These are phyloP conservation scores for Hypomyces rosellus DNA, from an alignment of 2,329 filamentous ascomycete genomes.

Conservation along the genomic window DNA sequence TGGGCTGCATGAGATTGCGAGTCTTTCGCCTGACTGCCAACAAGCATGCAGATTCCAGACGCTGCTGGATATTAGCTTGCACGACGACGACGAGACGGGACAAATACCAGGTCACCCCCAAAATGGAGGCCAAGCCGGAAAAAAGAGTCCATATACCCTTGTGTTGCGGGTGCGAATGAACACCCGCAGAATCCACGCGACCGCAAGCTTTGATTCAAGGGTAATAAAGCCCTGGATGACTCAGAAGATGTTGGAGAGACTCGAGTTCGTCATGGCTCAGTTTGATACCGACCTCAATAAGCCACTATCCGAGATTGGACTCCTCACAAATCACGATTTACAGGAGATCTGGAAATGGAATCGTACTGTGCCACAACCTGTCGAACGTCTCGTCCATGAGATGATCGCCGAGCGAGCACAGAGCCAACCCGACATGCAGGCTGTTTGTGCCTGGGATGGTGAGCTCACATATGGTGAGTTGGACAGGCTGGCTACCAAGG, in stretches of 20 bases:
- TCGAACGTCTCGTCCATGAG: not conserved
- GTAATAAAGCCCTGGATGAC: not conserved
- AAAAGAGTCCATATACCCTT: not conserved
- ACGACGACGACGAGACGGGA: too few species aligned
- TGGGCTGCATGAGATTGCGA: slow-evolving; percentile 13
- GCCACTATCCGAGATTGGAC: too few species aligned
- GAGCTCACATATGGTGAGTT: slow-evolving; percentile 17
- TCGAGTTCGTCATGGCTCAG: not conserved
- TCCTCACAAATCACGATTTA: too few species aligned
- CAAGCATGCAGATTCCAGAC: slow-evolving; percentile 13
- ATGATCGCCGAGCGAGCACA: not conserved
- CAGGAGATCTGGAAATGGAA: too few species aligned
- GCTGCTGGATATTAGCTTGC: slow-evolving; percentile 8
- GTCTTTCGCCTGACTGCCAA: slow-evolving; percentile 3
- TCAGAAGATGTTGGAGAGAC: not conserved
- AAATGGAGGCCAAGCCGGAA: too few species aligned
- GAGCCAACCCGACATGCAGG: slow-evolving; percentile 6
- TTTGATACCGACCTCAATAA: not conserved
- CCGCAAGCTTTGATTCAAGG: not conserved
- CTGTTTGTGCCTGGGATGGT: slow-evolving; percentile 19
- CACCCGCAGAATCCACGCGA: not conserved
- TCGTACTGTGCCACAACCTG: too few species aligned
- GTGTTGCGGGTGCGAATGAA: not conserved
- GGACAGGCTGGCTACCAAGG: slow-evolving; percentile 3
- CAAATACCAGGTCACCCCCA: too few species aligned